Conservation (phyloP, 176 grass and related monocot species). For the Calamus simplicifolius region DNA sequence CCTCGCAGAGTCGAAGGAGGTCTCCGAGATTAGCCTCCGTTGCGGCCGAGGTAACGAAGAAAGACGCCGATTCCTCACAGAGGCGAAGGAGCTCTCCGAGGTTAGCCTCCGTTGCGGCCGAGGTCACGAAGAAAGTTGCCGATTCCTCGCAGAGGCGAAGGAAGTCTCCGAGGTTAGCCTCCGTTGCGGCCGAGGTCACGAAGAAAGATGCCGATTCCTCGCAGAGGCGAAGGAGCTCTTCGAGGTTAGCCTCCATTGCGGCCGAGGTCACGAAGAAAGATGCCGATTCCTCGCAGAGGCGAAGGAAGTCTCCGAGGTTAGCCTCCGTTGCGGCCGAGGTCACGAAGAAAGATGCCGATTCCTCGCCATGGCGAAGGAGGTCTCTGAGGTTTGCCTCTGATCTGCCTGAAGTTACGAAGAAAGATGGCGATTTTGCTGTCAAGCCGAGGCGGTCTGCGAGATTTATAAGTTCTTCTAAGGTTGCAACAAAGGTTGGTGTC, state of each 20-base stretch:
- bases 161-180: constrained; percentile 5
- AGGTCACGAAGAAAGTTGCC: not conserved
- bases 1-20: not conserved
- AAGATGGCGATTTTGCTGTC: not conserved
- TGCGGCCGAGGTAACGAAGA: not conserved
- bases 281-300: not conserved
- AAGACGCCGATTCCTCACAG: not conserved
- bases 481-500: not conserved
- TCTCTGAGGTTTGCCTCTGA: constrained; percentile 15
- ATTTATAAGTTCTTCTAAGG: not conserved
- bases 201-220: not conserved
- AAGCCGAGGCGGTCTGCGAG: too few relatives aligned
- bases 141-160: not conserved
- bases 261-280: not conserved
- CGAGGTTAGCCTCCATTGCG: too few relatives aligned
- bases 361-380: not conserved
- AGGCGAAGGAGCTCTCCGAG: not conserved
- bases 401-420: not conserved
- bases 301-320: constrained; percentile 3
- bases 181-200: not conserved
- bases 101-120: not conserved
- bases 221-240: constrained; percentile 2
- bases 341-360: not conserved
- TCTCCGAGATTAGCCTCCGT: constrained; percentile 6
- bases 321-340: not conserved